Base-by-base conservation (phyloP, 192 early-diverging fungal species). In the Coemansia sp. region DNA sequence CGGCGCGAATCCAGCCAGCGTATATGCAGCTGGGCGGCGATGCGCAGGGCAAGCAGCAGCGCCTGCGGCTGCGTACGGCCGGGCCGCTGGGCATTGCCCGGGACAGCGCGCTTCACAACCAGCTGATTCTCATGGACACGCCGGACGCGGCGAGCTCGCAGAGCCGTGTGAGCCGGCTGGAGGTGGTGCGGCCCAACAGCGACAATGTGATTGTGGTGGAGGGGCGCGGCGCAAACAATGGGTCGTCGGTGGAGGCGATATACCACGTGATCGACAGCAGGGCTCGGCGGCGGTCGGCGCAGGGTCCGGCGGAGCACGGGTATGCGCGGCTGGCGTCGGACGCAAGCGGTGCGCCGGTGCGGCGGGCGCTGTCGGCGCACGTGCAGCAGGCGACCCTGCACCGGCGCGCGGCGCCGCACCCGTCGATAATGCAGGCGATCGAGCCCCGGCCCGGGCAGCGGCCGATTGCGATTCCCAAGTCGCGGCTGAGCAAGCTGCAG, bases 391-490 rank as follows among this genome's bases (percentile, higher is more conserved):
- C 22, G 1, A 38, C 35, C 5, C 29, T 35, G 27, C 34, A 50
- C 44, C 44, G 17, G 44, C 44, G 44, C 44, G 25, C 44, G 2
- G 7, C 26, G 3, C 44, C 9, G 28, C 10, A 15, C 7, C 44
- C 44, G 0, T 31, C 46, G 11, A 20, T 48, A 48, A 48, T 48
- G 46, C 28, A 48, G 46, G 10, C 46, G 0, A 19, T 48, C 46
- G 46, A 30, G 15, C n/a, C 27, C 2, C 8, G 14, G 36, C n/a
- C 11, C 12, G 8, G 42, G 8, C 23, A 44, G 9, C 52, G 72
- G 9, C 61, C 53, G 17, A 62, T 69, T 50, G 66, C 66, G 12
- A 44, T 65, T 15, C 66, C 72, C 57, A 64, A 58, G 23, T 58
- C 62, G 5, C 61, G 66, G 11, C 49, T 69, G 21, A 60, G 46